Base-by-base conservation (phyloP, 2,329 filamentous ascomycete species). In the Hypoxylon sp. region DNA sequence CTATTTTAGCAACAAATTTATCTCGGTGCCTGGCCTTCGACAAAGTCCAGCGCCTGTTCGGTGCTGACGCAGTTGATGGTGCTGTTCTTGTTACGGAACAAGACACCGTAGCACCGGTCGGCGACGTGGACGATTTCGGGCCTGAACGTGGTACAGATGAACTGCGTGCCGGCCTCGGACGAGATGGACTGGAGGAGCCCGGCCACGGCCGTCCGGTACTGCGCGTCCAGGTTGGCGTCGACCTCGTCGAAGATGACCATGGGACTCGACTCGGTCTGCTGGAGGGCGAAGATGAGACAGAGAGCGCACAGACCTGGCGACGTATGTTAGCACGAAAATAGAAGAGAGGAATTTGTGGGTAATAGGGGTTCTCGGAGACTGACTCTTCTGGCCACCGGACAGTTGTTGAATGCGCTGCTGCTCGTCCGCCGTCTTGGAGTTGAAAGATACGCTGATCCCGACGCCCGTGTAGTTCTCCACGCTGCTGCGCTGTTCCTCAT, bases 231-330 rank as follows among this genome's bases (percentile, higher is more conserved):
- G 73, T 99, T 99, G 74, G 95, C 95, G 72, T 99, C 95, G 63
- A 99, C 97, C 77, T 99, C 95, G 74, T 99, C 95, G 69, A 99
- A 99, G 70, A 99, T 93, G 74, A 99, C 97, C 82, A 99, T 98
- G 1, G 95, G 95, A 40, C 94, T 96, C 8, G 94, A 95, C 73
- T 99, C 95, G 58, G 94, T 97, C 67, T 93, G 91, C 76, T 99
- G 95, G 67, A 99, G 96, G n/a, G 95, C 95, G 73, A 99, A 99
- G 67, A 99, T 96, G 48, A 99, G 86, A 40, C 95, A 96, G n/a
- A 99, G 85, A 8, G 95, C 95, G 75, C 94, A 98, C 61, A 98
- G 81, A 85, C 91, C 90, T 92, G 35, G 24, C 60, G 48, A 61
- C 69, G 62, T 1, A 33, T 48, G 60, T 69, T 64, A 69, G 63